phyloP scores from a whole-genome alignment of 2,329 filamentous ascomycete genomes.

The Colletotrichum cuscutae region DNA sequence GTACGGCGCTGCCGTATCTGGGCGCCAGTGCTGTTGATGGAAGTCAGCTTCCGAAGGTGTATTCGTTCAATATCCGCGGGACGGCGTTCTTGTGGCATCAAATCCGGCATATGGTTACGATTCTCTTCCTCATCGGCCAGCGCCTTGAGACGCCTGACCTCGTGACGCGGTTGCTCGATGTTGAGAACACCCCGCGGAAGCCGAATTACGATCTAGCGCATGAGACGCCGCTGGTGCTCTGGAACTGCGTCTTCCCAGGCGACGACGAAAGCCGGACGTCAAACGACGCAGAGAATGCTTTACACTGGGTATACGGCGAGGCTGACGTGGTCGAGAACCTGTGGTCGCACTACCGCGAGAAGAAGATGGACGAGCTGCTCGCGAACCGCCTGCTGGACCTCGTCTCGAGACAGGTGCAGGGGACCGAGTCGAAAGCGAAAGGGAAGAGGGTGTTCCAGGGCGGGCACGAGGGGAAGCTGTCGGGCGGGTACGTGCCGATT shows the following conservation, averaged over 20 bases:
- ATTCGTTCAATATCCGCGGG: slow-evolving; percentile 88
- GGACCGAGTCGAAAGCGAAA: slow-evolving; percentile 1
- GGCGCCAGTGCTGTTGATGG: slow-evolving; percentile 38
- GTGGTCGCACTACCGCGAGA: slow-evolving; percentile 85
- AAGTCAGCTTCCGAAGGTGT: slow-evolving; percentile 70
- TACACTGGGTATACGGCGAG: slow-evolving; percentile 80
- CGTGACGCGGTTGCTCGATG: slow-evolving; percentile 79
- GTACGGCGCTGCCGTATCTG: slow-evolving; percentile 67
- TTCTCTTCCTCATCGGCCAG: slow-evolving; percentile 94
- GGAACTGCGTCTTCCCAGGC: slow-evolving; percentile 91
- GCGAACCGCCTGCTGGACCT: slow-evolving; percentile 78
- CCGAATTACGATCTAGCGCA: slow-evolving; percentile 92
- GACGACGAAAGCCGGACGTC: slow-evolving; percentile 46
- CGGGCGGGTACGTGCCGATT: slow-evolving; percentile 66
- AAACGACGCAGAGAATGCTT: slow-evolving; percentile 59
- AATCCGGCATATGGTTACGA: slow-evolving; percentile 91
- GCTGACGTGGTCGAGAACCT: slow-evolving; percentile 77
- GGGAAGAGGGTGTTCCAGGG: slow-evolving; percentile 63
- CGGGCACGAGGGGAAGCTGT: slow-evolving; percentile 59
- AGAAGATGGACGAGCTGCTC: slow-evolving; percentile 91
- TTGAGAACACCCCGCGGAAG: slow-evolving; percentile 75
- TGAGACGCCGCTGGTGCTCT: slow-evolving; percentile 90
- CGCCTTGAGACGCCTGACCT: slow-evolving; percentile 81
- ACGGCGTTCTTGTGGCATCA: slow-evolving; percentile 98
- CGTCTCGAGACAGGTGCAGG: slow-evolving; percentile 51